These are phyloP conservation scores for Penicillium soppii DNA, from an alignment of 495 filamentous ascomycete species.

Conservation along the genomic window DNA sequence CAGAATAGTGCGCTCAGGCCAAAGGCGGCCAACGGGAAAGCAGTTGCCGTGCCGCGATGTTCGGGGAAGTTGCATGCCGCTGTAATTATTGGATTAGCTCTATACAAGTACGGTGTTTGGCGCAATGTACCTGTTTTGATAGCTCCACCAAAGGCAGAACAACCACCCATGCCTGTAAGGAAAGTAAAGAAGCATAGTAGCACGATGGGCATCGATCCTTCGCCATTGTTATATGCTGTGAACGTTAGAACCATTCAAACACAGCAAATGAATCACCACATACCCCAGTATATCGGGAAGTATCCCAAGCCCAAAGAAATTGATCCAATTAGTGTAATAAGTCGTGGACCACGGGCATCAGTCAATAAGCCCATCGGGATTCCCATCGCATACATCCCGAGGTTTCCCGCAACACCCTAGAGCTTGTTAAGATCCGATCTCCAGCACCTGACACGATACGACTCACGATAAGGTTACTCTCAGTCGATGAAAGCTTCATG, in stretches of 20 bases:
- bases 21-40: conserved; percentile 88
- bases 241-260: conserved; percentile 6
- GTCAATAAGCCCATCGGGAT: conserved; percentile 88
- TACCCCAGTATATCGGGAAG: conserved; percentile 70
- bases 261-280: conserved; percentile 1
- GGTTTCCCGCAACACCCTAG: conserved; percentile 82
- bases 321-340: conserved; percentile 71
- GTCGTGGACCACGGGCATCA: conserved; percentile 77
- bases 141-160: conserved; percentile 78
- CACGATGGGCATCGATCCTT: conserved; percentile 61
- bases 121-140: conserved; percentile 66
- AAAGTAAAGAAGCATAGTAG: conserved; percentile 79
- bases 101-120: neutral
- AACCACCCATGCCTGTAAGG: conserved; percentile 83
- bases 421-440: conserved; percentile 17
- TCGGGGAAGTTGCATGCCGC: conserved; percentile 91
- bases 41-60: conserved; percentile 90
- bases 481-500: conserved; percentile 81
- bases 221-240: conserved; percentile 48
- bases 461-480: conserved; percentile 84
- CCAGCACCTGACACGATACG: neutral
- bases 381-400: conserved; percentile 92
- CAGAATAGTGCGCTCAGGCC: conserved; percentile 97
- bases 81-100: conserved; percentile 9
- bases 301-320: conserved; percentile 73